Evolutionary conservation across 129 eudicot species (phyloP).

Genomic region (Calendula officinalis): DNA sequence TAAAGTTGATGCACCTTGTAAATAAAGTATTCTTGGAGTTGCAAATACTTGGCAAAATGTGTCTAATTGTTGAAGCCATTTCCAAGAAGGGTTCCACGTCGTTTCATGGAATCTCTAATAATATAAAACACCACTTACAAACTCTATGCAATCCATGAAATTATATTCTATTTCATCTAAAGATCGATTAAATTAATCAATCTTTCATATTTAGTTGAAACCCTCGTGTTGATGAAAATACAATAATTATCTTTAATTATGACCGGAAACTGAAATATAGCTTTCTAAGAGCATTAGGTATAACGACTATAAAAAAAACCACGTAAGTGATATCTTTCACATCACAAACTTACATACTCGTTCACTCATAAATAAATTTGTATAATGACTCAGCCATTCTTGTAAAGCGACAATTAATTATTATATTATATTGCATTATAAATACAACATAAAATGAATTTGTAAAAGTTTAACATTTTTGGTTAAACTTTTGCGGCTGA

Average conservation of each 20-base stretch:
- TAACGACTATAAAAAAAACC: no score
- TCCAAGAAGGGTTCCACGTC: conserved; percentile 17
- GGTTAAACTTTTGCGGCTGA: no score
- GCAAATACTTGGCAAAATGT: neutral
- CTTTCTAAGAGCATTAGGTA: no score
- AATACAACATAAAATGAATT: no score
- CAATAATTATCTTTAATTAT: neutral
- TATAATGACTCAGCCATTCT: no score
- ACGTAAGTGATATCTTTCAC: no score
- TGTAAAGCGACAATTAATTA: no score
- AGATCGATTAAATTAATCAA: neutral
- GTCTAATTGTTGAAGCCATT: neutral
- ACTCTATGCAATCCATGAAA: conserved; percentile 18
- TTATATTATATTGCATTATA: no score
- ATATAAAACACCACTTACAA: conserved; percentile 8
- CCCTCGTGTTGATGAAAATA: neutral
- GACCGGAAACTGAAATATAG: neutral
- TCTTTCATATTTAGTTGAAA: no score
- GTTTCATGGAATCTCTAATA: conserved; percentile 21
- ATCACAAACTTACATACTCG: no score
- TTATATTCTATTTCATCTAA: conserved; percentile 12
- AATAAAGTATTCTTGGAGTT: neutral
- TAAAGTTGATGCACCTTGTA: neutral
- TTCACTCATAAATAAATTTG: no score
- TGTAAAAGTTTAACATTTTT: no score